These are phyloP conservation scores for Stephania cephalantha DNA, from an alignment of 164 flowering plant species.

Conservation along the genomic window DNA sequence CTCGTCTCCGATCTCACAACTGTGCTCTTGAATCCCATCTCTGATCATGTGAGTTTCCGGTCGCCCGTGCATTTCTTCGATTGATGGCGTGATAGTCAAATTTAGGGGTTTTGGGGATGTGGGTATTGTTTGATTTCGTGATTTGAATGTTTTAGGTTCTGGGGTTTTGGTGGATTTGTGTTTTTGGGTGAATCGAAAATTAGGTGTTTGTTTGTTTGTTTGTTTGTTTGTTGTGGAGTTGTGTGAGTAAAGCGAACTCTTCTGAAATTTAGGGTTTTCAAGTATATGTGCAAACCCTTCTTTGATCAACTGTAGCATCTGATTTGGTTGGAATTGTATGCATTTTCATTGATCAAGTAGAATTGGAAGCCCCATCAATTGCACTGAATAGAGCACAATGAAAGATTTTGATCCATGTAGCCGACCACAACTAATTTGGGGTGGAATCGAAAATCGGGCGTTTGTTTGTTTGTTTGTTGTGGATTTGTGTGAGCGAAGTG, in stretches of 20 bases:
- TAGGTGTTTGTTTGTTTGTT: background rate
- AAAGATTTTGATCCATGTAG: too few relatives aligned
- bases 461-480: background rate
- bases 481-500: too few relatives aligned
- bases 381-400: too few relatives aligned
- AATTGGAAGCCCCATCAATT: too few relatives aligned
- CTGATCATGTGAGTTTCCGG: conserved; percentile 39
- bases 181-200: background rate
- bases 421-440: too few relatives aligned
- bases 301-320: too few relatives aligned
- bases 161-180: background rate
- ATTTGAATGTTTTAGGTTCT: conserved; percentile 1
- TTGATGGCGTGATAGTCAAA: background rate
- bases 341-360: too few relatives aligned
- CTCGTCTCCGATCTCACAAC: conserved; percentile 91
- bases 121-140: conserved; percentile 2
- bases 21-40: conserved; percentile 79
- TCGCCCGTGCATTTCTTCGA: background rate
- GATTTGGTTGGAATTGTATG: too few relatives aligned
- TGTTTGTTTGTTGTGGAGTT: too few relatives aligned
- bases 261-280: too few relatives aligned
- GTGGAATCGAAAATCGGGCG: background rate
- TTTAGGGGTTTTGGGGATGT: background rate
- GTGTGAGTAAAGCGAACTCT: too few relatives aligned
- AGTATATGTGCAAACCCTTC: too few relatives aligned